phyloP scores from a whole-genome alignment of 1,284 basidiomycete genomes.

The Tausonia pullulans region DNA sequence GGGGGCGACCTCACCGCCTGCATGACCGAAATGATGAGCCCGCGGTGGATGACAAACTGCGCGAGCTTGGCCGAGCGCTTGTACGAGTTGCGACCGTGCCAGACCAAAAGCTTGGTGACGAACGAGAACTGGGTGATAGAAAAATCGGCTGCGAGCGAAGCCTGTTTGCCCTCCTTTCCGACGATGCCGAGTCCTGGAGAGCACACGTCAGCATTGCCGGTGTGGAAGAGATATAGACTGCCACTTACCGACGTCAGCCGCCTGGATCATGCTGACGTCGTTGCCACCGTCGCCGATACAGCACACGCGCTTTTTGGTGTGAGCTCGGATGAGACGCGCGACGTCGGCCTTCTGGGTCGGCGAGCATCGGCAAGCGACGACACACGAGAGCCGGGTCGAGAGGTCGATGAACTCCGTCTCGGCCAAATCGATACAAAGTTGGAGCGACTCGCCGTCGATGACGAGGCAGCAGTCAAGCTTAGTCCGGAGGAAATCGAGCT shows the following conservation, averaged over 20 bases:
- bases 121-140: conserved; percentile 92
- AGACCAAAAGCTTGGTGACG: conserved; percentile 84
- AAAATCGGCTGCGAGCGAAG: conserved; percentile 90
- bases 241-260: conserved; percentile 81
- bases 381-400: conserved; percentile 87
- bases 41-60: conserved; percentile 97
- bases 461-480: conserved; percentile 96
- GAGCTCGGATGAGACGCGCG: conserved; percentile 75
- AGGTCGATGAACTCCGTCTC: conserved; percentile 90
- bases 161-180: conserved; percentile 97
- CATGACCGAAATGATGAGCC: conserved; percentile 79
- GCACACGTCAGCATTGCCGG: not conserved
- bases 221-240: not conserved
- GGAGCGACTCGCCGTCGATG: conserved; percentile 95
- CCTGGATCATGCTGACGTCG: conserved; percentile 94
- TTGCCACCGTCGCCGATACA: conserved; percentile 98
- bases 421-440: conserved; percentile 81
- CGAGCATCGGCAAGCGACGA: conserved; percentile 95
- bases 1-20: conserved; percentile 17
- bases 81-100: conserved; percentile 88
- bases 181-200: conserved; percentile 83
- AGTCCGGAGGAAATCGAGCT: conserved; percentile 88
- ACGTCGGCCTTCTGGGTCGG: conserved; percentile 99
- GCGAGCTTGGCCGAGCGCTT: conserved; percentile 94
- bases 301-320: conserved; percentile 89